These are phyloP conservation scores for Kwoniella botswanensis DNA, from an alignment of 768 basidiomycete species.

Conservation along the genomic window DNA sequence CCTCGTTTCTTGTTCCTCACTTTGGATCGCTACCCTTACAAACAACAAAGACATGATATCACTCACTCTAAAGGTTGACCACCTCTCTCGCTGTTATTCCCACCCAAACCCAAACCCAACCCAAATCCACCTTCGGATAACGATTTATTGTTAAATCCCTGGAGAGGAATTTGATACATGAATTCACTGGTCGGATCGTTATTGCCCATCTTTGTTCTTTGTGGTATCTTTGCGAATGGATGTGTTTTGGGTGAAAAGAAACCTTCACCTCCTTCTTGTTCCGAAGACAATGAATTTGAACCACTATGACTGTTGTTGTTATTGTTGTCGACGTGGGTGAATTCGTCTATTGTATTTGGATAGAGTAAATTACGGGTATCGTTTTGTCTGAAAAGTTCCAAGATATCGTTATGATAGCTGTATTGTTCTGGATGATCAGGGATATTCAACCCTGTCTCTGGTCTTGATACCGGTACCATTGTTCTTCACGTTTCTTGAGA, in stretches of 20 bases:
- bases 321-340: constrained; percentile 1
- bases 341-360: constrained; percentile 2
- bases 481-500: constrained; percentile 8
- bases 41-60: background rate
- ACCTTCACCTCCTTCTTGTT: background rate
- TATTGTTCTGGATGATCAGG: constrained; percentile 15
- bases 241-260: constrained; percentile 22
- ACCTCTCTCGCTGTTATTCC: constrained; percentile 6
- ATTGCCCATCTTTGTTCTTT: constrained; percentile 28
- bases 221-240: constrained; percentile 19
- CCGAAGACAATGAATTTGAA: background rate
- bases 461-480: constrained; percentile 8
- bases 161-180: constrained; percentile 44
- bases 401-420: background rate
- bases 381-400: constrained; percentile 2
- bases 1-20: background rate
- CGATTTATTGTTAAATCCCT: constrained; percentile 2
- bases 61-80: constrained; percentile 41
- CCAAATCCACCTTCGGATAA: constrained; percentile 20
- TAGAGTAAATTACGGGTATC: constrained; percentile 1
- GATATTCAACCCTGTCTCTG: constrained; percentile 12
- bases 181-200: constrained; percentile 46
- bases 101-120: background rate
- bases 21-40: background rate
- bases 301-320: background rate